Evolutionary conservation across 78 protist genomes (phyloP).

Genomic region (Pigoraptor vietnamica): DNA sequence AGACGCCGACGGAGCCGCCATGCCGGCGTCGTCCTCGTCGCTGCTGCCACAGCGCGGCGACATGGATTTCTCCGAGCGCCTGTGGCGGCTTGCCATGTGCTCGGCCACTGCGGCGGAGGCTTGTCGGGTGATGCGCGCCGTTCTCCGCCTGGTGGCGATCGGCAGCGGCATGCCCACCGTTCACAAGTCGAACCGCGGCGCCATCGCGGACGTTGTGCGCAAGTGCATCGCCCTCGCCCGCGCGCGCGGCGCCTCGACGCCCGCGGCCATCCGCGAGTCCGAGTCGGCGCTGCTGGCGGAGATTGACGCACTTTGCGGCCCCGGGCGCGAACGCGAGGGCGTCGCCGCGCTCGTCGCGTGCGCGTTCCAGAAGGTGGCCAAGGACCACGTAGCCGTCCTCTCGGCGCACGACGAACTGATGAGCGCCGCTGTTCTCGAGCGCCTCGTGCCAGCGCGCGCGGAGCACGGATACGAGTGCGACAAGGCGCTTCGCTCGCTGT

Average conservation of each 20-base stretch:
- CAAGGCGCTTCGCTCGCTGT: background rate
- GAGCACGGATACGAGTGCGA: background rate
- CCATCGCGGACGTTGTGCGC: background rate
- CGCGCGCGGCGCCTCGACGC: background rate
- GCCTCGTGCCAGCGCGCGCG: background rate
- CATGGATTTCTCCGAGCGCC: background rate
- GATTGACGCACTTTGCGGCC: background rate
- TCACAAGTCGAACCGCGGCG: background rate
- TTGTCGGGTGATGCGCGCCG: background rate
- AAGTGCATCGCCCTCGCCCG: background rate
- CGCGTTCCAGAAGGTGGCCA: background rate
- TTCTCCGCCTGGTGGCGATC: background rate
- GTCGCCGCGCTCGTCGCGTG: background rate
- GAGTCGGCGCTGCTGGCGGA: background rate
- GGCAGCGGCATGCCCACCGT: background rate
- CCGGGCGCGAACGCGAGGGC: background rate
- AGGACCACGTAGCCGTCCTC: background rate
- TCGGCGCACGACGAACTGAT: background rate
- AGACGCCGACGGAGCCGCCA: background rate
- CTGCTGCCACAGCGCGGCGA: background rate
- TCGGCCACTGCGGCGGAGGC: background rate
- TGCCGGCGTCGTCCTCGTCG: background rate
- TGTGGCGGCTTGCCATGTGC: background rate
- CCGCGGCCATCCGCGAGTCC: background rate
- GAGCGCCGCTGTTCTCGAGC: background rate